These are phyloP conservation scores for Hypoxylon subgilvum DNA, from an alignment of 495 filamentous ascomycete genomes.

Conservation along the genomic window DNA sequence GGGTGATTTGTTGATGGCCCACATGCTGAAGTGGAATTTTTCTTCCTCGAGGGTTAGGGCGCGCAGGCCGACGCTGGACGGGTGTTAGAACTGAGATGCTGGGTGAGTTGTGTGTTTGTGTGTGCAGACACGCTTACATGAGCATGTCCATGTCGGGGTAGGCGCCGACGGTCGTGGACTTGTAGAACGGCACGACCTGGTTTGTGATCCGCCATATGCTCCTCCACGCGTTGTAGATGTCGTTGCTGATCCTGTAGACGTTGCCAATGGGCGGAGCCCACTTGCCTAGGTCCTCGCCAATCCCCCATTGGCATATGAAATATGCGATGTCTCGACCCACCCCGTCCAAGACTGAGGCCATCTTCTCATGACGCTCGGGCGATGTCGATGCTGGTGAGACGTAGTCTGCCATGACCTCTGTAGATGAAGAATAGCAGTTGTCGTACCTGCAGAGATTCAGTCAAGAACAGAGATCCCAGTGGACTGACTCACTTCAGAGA, in stretches of 20 bases:
- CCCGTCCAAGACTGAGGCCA: constrained; percentile 37
- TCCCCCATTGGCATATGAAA: constrained; percentile 61
- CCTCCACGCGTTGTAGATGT: constrained; percentile 61
- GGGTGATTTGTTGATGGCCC: constrained; percentile 64
- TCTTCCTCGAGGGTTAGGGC: constrained; percentile 48
- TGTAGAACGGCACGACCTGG: constrained; percentile 52
- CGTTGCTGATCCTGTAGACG: constrained; percentile 61
- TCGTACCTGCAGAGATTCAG: constrained; percentile 57
- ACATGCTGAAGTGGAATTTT: constrained; percentile 62
- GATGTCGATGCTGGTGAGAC: constrained; percentile 42
- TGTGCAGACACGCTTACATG: constrained; percentile 40
- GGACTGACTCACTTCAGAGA: constrained; percentile 56
- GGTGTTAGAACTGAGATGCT: constrained; percentile 39
- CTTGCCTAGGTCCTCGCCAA: constrained; percentile 53
- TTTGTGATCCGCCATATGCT: constrained; percentile 58
- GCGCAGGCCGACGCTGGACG: constrained; percentile 40
- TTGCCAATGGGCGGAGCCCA: constrained; percentile 58
- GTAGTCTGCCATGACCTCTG: constrained; percentile 51
- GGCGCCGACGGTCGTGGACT: constrained; percentile 49
- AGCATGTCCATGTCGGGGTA: constrained; percentile 66
- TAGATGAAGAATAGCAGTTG: constrained; percentile 58
- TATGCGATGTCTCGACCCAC: constrained; percentile 51
- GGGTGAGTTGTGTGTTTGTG: no score
- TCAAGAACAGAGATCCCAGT: constrained; percentile 36
- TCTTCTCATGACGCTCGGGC: constrained; percentile 44